Evolutionary conservation across 2,329 filamentous ascomycete species (phyloP).

Genomic region (Penicillium nordicum): DNA sequence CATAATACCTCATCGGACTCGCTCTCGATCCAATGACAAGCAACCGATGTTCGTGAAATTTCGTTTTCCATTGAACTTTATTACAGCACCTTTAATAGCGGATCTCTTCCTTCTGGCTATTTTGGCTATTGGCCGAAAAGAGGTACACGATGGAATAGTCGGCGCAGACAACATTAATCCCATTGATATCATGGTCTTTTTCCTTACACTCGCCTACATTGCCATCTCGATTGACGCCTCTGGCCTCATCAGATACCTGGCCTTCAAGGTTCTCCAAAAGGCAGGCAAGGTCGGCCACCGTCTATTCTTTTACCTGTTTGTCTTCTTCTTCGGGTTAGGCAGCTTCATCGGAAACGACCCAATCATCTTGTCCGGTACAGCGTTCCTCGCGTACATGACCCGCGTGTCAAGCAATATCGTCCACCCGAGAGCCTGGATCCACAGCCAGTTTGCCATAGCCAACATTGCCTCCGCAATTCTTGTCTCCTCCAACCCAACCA

Average conservation of each 20-base stretch:
- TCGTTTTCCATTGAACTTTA: conserved; percentile 64
- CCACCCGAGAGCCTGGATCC: conserved; percentile 69
- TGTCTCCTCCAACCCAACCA: conserved; percentile 75
- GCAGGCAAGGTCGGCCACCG: conserved; percentile 64
- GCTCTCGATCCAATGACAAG: conserved; percentile 24
- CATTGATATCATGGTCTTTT: conserved; percentile 72
- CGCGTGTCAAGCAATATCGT: conserved; percentile 69
- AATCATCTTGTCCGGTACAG: conserved; percentile 69
- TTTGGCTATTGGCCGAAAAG: conserved; percentile 61
- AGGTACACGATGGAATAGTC: conserved; percentile 66
- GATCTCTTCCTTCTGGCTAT: conserved; percentile 70
- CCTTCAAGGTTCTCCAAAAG: conserved; percentile 66
- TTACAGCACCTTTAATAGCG: conserved; percentile 67
- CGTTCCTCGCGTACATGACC: conserved; percentile 75
- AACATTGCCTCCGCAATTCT: conserved; percentile 73
- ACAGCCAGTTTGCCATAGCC: conserved; percentile 67
- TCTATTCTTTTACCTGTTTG: conserved; percentile 70
- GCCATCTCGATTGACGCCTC: conserved; percentile 75
- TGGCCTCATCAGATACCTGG: conserved; percentile 66
- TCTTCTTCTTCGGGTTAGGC: conserved; percentile 67
- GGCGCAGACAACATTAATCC: conserved; percentile 65
- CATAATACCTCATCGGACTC: conserved; percentile 50
- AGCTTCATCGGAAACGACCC: conserved; percentile 72
- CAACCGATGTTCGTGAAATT: conserved; percentile 48
- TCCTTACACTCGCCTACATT: conserved; percentile 70